Evolutionary conservation across 257 asterid genomes (phyloP).

Genomic region (Fraxinus quadrangulata): DNA sequence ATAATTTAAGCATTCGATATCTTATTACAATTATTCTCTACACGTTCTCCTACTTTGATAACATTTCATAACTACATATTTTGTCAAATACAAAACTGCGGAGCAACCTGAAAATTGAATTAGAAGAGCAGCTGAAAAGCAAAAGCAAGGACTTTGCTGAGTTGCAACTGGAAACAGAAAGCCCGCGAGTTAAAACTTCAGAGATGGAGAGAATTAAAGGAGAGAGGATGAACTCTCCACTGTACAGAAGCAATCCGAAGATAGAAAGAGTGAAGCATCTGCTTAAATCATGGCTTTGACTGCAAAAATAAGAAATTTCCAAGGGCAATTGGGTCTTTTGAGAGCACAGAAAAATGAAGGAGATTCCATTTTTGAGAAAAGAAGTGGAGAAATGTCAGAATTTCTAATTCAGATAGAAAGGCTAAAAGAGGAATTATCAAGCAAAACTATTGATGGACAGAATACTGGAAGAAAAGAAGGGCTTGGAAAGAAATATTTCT

Average conservation of each 20-base stretch:
- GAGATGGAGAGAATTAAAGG: background rate
- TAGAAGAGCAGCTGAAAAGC: background rate
- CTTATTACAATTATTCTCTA: no score
- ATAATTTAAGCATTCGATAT: no score
- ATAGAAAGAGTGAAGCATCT: constrained; percentile 19
- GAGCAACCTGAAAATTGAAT: background rate
- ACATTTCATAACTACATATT: no score
- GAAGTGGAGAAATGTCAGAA: constrained; percentile 25
- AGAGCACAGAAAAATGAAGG: background rate
- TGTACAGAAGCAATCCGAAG: constrained; percentile 30
- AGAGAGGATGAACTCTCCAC: constrained; percentile 26
- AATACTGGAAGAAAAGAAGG: constrained; percentile 49
- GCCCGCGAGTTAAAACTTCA: background rate
- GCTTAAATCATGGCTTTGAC: background rate
- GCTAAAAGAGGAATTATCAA: constrained; percentile 37
- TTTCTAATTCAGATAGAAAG: constrained; percentile 30
- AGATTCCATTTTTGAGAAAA: background rate
- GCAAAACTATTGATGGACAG: constrained; percentile 21
- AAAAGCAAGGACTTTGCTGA: background rate
- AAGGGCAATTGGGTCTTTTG: background rate
- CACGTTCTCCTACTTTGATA: no score
- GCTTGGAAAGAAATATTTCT: constrained; percentile 34
- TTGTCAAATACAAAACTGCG: no score
- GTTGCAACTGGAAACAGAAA: background rate
- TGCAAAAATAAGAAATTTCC: background rate